Evolutionary conservation across 768 basidiomycete genomes (phyloP).

Genomic region (Kwoniella botswanensis): DNA sequence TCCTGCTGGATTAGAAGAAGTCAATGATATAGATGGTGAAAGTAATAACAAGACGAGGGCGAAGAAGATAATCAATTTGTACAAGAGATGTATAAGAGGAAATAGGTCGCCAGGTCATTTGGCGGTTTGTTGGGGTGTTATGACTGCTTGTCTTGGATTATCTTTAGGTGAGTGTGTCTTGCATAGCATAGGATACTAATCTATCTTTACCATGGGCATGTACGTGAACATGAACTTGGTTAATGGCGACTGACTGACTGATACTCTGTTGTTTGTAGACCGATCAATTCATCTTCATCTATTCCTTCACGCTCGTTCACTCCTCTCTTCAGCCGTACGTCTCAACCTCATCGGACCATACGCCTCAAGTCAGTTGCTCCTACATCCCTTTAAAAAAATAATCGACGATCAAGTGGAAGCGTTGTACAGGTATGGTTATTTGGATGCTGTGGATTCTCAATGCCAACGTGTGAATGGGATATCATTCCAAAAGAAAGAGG

Average conservation of each 20-base stretch:
- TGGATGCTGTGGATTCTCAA: neutral
- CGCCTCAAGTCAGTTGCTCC: constrained; percentile 81
- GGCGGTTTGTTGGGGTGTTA: constrained; percentile 85
- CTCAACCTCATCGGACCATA: constrained; percentile 93
- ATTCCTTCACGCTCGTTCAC: constrained; percentile 86
- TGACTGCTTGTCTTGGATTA: constrained; percentile 77
- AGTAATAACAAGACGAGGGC: constrained; percentile 33
- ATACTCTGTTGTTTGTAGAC: constrained; percentile 61
- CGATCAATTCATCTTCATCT: constrained; percentile 84
- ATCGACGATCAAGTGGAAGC: constrained; percentile 64
- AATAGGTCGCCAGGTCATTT: constrained; percentile 79
- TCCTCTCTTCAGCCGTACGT: constrained; percentile 89
- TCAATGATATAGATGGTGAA: constrained; percentile 37
- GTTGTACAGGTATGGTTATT: neutral
- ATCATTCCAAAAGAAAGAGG: no score
- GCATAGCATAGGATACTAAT: no score
- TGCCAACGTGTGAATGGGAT: no score
- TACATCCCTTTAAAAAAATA: constrained; percentile 72
- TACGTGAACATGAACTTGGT: no score
- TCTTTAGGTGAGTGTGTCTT: constrained; percentile 65
- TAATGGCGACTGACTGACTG: neutral
- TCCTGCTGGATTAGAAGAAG: constrained; percentile 58
- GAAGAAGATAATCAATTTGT: constrained; percentile 65
- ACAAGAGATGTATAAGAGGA: constrained; percentile 71
- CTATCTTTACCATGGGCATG: no score